Evolutionary conservation across 805 yeast species (phyloP).

Genomic region (Clavispora phyllophila): DNA sequence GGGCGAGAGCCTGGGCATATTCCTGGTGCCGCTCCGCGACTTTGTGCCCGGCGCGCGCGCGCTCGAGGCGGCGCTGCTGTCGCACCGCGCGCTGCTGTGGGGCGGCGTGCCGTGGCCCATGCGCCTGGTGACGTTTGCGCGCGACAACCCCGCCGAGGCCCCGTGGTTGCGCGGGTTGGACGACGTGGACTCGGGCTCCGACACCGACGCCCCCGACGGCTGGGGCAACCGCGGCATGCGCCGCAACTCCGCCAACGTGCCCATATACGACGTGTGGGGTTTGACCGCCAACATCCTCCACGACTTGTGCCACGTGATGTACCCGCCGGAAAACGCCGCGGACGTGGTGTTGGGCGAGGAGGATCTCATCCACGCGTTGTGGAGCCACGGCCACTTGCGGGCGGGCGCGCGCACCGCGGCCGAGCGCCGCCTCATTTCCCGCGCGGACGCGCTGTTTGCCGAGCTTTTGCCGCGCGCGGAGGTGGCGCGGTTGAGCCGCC

Average conservation of each 20-base stretch:
- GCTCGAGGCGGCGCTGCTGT: slow-evolving; percentile 29
- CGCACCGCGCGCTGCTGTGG: slow-evolving; percentile 48
- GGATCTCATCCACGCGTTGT: slow-evolving; percentile 54
- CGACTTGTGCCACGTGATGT: slow-evolving; percentile 57
- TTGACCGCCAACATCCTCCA: slow-evolving; percentile 74
- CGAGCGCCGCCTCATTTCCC: slow-evolving; percentile 48
- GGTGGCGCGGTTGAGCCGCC: slow-evolving; percentile 33
- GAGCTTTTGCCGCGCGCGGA: slow-evolving; percentile 43
- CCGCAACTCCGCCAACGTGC: slow-evolving; percentile 33
- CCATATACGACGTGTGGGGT: slow-evolving; percentile 76
- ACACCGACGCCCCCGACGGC: slow-evolving; percentile 36
- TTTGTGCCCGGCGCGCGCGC: slow-evolving; percentile 36
- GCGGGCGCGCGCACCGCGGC: slow-evolving; percentile 43
- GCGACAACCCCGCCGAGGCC: slow-evolving; percentile 49
- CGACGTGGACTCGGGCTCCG: slow-evolving; percentile 51
- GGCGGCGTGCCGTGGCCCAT: slow-evolving; percentile 68
- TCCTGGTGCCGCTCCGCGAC: slow-evolving; percentile 66
- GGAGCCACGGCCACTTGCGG: slow-evolving; percentile 48
- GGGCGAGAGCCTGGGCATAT: slow-evolving; percentile 69
- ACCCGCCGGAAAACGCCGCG: slow-evolving; percentile 11
- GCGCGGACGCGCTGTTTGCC: slow-evolving; percentile 24
- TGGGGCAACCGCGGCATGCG: slow-evolving; percentile 41
- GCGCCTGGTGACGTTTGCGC: slow-evolving; percentile 58
- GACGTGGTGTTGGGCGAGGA: slow-evolving; percentile 51
- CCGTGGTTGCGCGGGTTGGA: slow-evolving; percentile 56